Evolutionary conservation across 805 yeast genomes (phyloP), one percentile per base, ranked within the genome.

Genomic region (Candida chauliodis): DNA sequence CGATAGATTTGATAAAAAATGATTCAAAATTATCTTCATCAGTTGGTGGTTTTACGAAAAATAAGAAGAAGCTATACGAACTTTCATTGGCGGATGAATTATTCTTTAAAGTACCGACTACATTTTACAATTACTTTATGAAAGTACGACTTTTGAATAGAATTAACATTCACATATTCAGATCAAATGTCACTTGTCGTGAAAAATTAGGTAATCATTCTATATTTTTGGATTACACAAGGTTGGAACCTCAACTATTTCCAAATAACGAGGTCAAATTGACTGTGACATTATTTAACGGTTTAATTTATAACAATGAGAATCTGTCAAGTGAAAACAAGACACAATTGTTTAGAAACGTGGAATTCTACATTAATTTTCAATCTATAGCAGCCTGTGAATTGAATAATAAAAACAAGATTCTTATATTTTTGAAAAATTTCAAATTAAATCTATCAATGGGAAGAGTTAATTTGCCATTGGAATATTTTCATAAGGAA

Each of bases 151-250:
- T 59, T 5, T 20, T 58, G 16, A 59, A 58, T 41, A 53, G 50
- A 20, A 33, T 59, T 35, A 53, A 53, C 25, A 46, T 60, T 21
- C 57, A 57, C 35, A 18, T 59, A 7, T 50, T 48, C 21, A 38
- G 55, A 21, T 37, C 45, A 15, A 32, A 53, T 2, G 16, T 52
- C 8, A 20, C 26, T 21, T 30, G 37, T 28, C 43, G 41, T 10
- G 41, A 39, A 2, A 36, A 41, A 17, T 38, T 48, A 29, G 49
- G 43, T 5, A 36, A 48, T n/a, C 34, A 44, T 21, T 35, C 42
- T 10, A 37, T 56, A 16, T 46, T 48, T 25, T 34, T 51, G 11
- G 63, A 60, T 23, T 56, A 50, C 38, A 43, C 49, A 9, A 47
- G 54, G 26, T 21, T 58, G 3, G 59, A 56, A 43, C 34, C 44